Evolutionary conservation across 2,329 filamentous ascomycete species (phyloP).

Genomic region (Zasmidium angulare): DNA sequence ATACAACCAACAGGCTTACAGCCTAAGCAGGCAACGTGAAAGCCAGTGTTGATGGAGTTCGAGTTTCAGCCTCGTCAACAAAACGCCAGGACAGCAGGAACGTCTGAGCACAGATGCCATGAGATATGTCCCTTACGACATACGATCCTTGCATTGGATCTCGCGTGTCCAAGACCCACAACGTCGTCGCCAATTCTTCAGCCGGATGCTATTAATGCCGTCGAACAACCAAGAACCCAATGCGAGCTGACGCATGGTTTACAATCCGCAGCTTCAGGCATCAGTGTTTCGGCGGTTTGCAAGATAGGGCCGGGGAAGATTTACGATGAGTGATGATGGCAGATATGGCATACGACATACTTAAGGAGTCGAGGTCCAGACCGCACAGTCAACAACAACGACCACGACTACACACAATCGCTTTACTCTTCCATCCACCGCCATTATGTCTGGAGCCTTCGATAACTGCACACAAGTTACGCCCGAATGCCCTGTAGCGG

Average conservation of each 20-base stretch:
- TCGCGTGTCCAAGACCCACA: background rate
- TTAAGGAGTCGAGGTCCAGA: background rate
- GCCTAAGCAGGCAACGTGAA: too few species aligned
- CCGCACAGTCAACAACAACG: background rate
- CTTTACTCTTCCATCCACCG: background rate
- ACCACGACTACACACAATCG: background rate
- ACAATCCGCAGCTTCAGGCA: background rate
- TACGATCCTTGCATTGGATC: background rate
- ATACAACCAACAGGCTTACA: too few species aligned
- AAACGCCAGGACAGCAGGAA: background rate
- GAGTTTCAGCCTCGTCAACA: background rate
- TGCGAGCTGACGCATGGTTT: background rate
- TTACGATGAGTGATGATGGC: background rate
- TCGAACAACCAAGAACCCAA: background rate
- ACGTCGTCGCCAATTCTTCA: background rate
- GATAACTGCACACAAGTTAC: conserved; percentile 30
- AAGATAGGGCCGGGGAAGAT: background rate
- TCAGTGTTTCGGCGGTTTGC: background rate
- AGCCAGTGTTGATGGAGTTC: too few species aligned
- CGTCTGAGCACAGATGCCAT: background rate
- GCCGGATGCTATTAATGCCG: background rate
- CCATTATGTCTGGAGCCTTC: conserved; percentile 12
- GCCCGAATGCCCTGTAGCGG: conserved; percentile 36
- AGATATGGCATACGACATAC: background rate
- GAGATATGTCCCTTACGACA: background rate